Evolutionary conservation across 1,139 yeast species (phyloP), one percentile per base, ranked within the genome.

Genomic region (Candida sp.): DNA sequence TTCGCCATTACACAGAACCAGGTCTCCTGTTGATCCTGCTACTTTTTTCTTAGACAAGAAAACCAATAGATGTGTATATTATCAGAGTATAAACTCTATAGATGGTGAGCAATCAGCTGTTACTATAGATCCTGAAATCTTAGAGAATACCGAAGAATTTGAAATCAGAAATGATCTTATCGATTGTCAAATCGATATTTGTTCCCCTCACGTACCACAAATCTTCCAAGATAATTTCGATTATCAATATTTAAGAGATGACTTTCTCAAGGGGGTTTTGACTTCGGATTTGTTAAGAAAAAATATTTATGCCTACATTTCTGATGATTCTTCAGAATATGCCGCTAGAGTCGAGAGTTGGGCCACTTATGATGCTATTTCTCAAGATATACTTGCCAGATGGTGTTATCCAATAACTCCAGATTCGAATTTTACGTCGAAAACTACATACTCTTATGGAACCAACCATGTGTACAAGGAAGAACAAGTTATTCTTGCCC

Each of bases 141-240:
- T 91, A 52, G 90, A 85, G 50, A 85, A 80, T 48, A 83, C 86
- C 36, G 71, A 64, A 30, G 91, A 87, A 48, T 81, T 93, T 52
- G 78, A 80, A 9, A 73, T 93, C 46, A 79, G 97, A 59, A 95
- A 93, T 61, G 98, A 93, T 64, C 76, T 93, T 52, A 90, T 95
- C 49, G 99, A 93, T 67, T 93, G 99, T 63, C 95, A 87, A 59
- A 89, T 93, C 46, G 99, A 93, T 66, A 89, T 93, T 48, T 93
- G 99, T 64, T 76, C 97, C 5, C 91, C 96, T 1, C 91, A 86
- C 53, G 97, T 95, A 25, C 98, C 98, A 1, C 95, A 95, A 22
- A 82, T 93, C 48, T 93, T 91, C 67, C 96, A 89, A 54, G 99
- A 93, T 58, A 91, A 93, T 62, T 93, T 93, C 56, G 99, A 93